Evolutionary conservation across 2,329 filamentous ascomycete species (phyloP).

Genomic region (Beauveria sp.): DNA sequence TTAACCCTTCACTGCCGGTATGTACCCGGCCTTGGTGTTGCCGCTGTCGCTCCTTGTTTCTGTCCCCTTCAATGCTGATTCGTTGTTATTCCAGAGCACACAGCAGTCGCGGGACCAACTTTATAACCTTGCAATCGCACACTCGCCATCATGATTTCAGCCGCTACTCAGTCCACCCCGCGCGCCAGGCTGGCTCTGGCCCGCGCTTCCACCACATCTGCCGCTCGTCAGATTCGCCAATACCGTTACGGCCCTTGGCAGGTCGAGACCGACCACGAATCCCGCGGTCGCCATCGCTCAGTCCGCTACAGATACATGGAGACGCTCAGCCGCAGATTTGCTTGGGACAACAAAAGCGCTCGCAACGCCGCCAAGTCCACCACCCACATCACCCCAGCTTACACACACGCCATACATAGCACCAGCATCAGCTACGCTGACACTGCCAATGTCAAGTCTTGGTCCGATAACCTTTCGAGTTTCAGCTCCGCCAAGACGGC

Average conservation of each 20-base stretch:
- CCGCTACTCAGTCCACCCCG: slow-evolving; percentile 8
- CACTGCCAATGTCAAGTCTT: slow-evolving; percentile 27
- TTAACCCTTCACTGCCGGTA: slow-evolving; percentile 1
- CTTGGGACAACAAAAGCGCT: slow-evolving; percentile 36
- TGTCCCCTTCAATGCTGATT: neutral
- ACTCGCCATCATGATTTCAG: neutral
- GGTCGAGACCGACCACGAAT: slow-evolving; percentile 31
- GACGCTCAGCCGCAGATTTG: slow-evolving; percentile 33
- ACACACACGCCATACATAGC: slow-evolving; percentile 22
- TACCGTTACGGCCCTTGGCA: slow-evolving; percentile 9
- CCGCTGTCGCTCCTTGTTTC: neutral
- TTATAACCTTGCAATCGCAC: neutral
- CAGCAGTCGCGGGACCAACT: slow-evolving; percentile 1
- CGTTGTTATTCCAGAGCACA: neutral
- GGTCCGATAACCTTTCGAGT: slow-evolving; percentile 29
- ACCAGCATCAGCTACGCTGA: slow-evolving; percentile 28
- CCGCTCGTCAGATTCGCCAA: slow-evolving; percentile 5
- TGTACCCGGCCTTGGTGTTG: neutral
- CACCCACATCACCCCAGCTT: slow-evolving; percentile 15
- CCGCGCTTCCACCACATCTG: slow-evolving; percentile 6
- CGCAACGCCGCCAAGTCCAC: slow-evolving; percentile 18
- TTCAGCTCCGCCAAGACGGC: slow-evolving; percentile 33
- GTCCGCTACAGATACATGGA: slow-evolving; percentile 40
- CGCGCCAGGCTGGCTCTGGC: slow-evolving; percentile 11
- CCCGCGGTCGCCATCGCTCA: slow-evolving; percentile 35